phyloP scores from a whole-genome alignment of 768 basidiomycete genomes.

The Asterophora lycoperdoides region DNA sequence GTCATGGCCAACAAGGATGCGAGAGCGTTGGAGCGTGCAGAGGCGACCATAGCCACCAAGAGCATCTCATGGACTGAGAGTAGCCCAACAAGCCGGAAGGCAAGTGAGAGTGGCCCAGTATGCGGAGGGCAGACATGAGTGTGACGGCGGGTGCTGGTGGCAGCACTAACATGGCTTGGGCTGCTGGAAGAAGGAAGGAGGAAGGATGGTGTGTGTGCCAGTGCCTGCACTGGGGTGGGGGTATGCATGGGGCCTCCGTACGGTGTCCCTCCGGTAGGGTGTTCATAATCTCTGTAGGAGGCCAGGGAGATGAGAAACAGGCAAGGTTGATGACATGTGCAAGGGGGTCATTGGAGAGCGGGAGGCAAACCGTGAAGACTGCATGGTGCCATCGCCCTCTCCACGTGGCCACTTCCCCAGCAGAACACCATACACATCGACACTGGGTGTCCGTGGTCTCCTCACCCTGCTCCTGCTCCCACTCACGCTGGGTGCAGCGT shows the following conservation, averaged over 20 bases:
- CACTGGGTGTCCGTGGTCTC: slow-evolving; percentile 32
- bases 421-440: slow-evolving; percentile 38
- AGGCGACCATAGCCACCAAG: slow-evolving; percentile 28
- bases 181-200: too few species aligned
- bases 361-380: not conserved
- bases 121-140: slow-evolving; percentile 11
- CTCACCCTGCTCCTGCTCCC: slow-evolving; percentile 13
- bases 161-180: too few species aligned
- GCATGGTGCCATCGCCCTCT: slow-evolving; percentile 11
- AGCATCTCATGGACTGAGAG: slow-evolving; percentile 45
- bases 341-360: not conserved
- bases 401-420: slow-evolving; percentile 48
- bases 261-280: too few species aligned
- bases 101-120: slow-evolving; percentile 15
- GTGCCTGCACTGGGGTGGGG: too few species aligned
- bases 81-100: slow-evolving; percentile 33
- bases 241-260: too few species aligned
- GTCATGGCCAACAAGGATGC: too few species aligned
- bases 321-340: too few species aligned
- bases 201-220: slow-evolving; percentile 20
- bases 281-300: too few species aligned
- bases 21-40: too few species aligned
- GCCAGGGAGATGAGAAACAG: too few species aligned
- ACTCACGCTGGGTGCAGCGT: slow-evolving; percentile 12
- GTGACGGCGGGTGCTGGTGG: slow-evolving; percentile 4